Evolutionary conservation across 768 basidiomycete species (phyloP).

Genomic region (Termitomyces sp.): DNA sequence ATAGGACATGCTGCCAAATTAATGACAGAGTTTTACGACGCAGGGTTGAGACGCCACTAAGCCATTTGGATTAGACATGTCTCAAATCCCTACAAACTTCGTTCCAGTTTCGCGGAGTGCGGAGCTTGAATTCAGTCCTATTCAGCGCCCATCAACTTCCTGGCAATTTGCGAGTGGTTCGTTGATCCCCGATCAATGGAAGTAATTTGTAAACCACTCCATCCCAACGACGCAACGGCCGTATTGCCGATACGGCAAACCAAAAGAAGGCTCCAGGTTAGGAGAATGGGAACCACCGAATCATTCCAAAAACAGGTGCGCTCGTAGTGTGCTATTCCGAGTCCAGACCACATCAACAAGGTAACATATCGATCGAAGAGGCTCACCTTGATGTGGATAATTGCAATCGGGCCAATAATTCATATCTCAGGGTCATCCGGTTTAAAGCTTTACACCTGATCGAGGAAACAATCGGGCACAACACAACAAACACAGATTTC

Average conservation of each 20-base stretch:
- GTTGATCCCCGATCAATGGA: conserved; percentile 64
- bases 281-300: conserved; percentile 18
- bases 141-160: conserved; percentile 13
- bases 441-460: conserved; percentile 30
- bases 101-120: conserved; percentile 16
- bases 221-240: conserved; percentile 24
- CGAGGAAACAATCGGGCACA: conserved; percentile 39
- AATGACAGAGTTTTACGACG: not conserved
- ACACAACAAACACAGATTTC: conserved; percentile 26
- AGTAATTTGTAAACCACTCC: conserved; percentile 30
- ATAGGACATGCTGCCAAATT: not conserved
- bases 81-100: not conserved
- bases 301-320: conserved; percentile 11
- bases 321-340: conserved; percentile 1
- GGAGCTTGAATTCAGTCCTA: conserved; percentile 11
- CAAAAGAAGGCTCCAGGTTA: conserved; percentile 5
- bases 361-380: conserved; percentile 10
- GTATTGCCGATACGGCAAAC: conserved; percentile 18
- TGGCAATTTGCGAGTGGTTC: conserved; percentile 29
- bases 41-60: conserved; percentile 25
- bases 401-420: conserved; percentile 17
- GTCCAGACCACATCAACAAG: conserved; percentile 1
- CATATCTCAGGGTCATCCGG: conserved; percentile 30
- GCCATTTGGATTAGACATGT: conserved; percentile 24
- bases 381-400: not conserved